Conservation (phyloP, 2,329 filamentous ascomycete species). For the Fragosphaeria purpurea region DNA sequence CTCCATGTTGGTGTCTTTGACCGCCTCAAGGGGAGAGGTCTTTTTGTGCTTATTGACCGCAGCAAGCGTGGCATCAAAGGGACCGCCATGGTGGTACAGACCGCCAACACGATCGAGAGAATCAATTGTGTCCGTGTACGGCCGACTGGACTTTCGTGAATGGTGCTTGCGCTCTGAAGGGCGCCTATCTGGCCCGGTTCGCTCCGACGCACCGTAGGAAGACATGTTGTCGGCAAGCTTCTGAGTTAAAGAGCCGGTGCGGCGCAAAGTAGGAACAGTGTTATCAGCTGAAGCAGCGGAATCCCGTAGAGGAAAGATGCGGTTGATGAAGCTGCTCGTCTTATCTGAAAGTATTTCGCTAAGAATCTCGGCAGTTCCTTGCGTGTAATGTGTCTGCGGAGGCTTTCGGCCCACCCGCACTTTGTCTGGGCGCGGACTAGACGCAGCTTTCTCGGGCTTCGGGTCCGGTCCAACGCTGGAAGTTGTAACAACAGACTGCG, state of each 20-base stretch:
- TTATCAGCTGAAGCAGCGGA: no score
- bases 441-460: not conserved
- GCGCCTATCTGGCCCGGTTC: not conserved
- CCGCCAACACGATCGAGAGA: constrained; percentile 56
- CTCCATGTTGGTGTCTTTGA: constrained; percentile 61
- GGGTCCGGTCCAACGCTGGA: not conserved
- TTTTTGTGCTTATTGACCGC: constrained; percentile 57
- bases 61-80: constrained; percentile 73
- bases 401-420: constrained; percentile 9
- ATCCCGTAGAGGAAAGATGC: no score
- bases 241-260: constrained; percentile 1
- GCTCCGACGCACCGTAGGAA: constrained; percentile 1
- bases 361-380: constrained; percentile 16
- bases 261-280: not conserved
- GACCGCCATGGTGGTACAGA: constrained; percentile 80
- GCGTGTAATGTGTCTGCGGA: constrained; percentile 18
- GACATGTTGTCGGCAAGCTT: not conserved
- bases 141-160: constrained; percentile 53
- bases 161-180: constrained; percentile 29
- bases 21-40: constrained; percentile 65
- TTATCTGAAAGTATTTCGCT: constrained; percentile 6
- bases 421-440: not conserved
- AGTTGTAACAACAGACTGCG: no score
- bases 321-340: constrained; percentile 2
- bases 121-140: constrained; percentile 72